Conservation (phyloP, 2,329 filamentous ascomycete genomes). For the Ascomycota sp. region DNA sequence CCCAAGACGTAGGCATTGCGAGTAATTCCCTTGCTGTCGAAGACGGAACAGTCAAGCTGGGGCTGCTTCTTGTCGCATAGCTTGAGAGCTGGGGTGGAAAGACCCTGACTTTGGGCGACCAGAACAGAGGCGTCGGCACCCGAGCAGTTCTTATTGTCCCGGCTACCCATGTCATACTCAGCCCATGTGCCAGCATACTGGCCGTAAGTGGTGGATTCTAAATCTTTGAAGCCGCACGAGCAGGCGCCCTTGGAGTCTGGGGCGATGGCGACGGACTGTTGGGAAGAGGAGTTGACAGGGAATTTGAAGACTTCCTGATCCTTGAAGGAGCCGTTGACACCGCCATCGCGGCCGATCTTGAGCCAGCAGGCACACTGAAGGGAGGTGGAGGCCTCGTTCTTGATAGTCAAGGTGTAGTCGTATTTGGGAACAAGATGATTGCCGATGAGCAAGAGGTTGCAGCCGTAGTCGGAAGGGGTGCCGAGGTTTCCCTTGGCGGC, state of each 20-base stretch:
- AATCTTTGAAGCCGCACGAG: slow-evolving; percentile 16
- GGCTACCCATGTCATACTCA: slow-evolving; percentile 27
- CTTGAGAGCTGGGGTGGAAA: slow-evolving; percentile 14
- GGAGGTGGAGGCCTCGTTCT: slow-evolving; percentile 14
- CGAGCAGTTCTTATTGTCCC: slow-evolving; percentile 25
- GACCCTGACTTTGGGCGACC: slow-evolving; percentile 15
- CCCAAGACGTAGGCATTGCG: slow-evolving; percentile 17
- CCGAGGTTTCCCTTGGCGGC: slow-evolving; percentile 27
- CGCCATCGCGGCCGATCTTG: slow-evolving; percentile 27
- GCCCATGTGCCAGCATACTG: slow-evolving; percentile 25
- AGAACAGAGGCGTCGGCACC: slow-evolving; percentile 30
- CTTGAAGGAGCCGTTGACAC: slow-evolving; percentile 28
- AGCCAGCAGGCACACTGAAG: slow-evolving; percentile 24
- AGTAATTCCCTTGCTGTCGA: slow-evolving; percentile 15
- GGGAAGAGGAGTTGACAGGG: slow-evolving; percentile 15
- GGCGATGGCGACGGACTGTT: slow-evolving; percentile 23
- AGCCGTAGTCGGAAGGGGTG: slow-evolving; percentile 19
- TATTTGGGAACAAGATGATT: slow-evolving; percentile 16
- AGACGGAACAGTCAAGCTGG: slow-evolving; percentile 19
- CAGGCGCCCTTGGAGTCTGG: slow-evolving; percentile 26
- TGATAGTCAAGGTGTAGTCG: slow-evolving; percentile 22
- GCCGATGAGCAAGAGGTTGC: slow-evolving; percentile 29
- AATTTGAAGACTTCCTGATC: slow-evolving; percentile 20
- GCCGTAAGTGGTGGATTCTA: slow-evolving; percentile 16
- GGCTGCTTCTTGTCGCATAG: slow-evolving; percentile 11